These are phyloP conservation scores for Ailanthus altissimus DNA, from an alignment of 345 rosid genomes.

Conservation along the genomic window DNA sequence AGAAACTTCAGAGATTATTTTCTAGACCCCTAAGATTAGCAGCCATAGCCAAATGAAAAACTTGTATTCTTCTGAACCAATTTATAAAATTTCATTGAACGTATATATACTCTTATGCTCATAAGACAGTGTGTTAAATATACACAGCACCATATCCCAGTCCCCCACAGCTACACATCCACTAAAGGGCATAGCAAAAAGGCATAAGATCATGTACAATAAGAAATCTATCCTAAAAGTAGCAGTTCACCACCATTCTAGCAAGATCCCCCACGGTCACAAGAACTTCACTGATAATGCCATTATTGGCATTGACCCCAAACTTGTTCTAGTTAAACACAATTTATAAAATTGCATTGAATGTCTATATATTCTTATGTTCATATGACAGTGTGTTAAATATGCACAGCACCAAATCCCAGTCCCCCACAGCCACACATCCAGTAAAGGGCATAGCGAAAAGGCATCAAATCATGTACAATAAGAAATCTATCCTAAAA, in stretches of 20 bases:
- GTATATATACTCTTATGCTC: neutral
- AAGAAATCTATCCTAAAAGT: constrained; percentile 9
- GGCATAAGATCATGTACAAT: neutral
- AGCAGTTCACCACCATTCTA: constrained; percentile 78
- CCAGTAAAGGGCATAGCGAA: neutral
- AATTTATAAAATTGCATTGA: neutral
- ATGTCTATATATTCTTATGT: neutral
- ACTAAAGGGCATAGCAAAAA: neutral
- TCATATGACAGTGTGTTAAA: neutral
- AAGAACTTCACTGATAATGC: constrained; percentile 91
- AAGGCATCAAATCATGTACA: neutral
- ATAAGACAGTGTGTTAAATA: neutral
- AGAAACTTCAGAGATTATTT: neutral
- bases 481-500: constrained; percentile 11
- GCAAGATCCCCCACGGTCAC: constrained; percentile 99
- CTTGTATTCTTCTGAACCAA: neutral
- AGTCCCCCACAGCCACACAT: neutral
- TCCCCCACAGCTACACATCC: neutral
- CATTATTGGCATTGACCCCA: constrained; percentile 81
- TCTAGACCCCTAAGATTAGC: neutral
- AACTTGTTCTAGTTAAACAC: too few relatives aligned
- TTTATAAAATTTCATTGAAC: neutral
- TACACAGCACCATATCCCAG: neutral
- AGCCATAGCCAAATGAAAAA: neutral
- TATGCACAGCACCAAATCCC: neutral